phyloP scores from a whole-genome alignment of 202 grass and related monocot genomes.

The Elaeis oleifera region DNA sequence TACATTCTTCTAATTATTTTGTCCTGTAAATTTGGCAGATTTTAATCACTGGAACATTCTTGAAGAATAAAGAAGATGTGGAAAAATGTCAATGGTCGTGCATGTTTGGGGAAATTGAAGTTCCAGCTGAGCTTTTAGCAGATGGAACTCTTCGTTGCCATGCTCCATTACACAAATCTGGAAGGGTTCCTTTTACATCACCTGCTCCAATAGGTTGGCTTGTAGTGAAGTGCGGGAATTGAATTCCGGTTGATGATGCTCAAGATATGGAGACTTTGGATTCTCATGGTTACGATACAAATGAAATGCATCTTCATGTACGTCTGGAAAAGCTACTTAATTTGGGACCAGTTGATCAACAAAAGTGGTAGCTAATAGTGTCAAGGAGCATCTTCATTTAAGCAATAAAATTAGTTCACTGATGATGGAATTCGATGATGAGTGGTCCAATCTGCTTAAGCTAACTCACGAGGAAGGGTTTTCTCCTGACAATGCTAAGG shows the following conservation, averaged over 20 bases:
- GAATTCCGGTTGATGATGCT: constrained; percentile 50
- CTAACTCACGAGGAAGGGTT: constrained; percentile 34
- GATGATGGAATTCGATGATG: constrained; percentile 51
- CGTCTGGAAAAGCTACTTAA: constrained; percentile 84
- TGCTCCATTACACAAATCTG: constrained; percentile 61
- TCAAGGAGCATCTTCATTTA: constrained; percentile 49
- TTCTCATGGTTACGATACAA: constrained; percentile 34
- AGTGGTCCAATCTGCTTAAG: constrained; percentile 29
- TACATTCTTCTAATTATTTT: constrained; percentile 13
- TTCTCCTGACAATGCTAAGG: constrained; percentile 26
- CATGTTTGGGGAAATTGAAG: constrained; percentile 97
- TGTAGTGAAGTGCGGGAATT: constrained; percentile 94
- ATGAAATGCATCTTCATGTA: constrained; percentile 83
- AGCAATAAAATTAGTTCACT: constrained; percentile 61
- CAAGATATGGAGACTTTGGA: constrained; percentile 51
- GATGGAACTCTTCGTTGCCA: constrained; percentile 80
- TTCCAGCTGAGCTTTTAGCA: constrained; percentile 66
- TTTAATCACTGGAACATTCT: constrained; percentile 85
- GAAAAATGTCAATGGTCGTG: constrained; percentile 92
- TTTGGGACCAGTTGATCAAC: constrained; percentile 47
- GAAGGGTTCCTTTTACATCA: constrained; percentile 80
- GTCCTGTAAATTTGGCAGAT: constrained; percentile 40
- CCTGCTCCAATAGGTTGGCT: constrained; percentile 89
- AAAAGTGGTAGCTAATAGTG: constrained; percentile 33
- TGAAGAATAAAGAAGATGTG: constrained; percentile 71